These are phyloP conservation scores for Straminergon stramineum DNA, from an alignment of 225 moss, liverwort and hornwort species.

Conservation along the genomic window DNA sequence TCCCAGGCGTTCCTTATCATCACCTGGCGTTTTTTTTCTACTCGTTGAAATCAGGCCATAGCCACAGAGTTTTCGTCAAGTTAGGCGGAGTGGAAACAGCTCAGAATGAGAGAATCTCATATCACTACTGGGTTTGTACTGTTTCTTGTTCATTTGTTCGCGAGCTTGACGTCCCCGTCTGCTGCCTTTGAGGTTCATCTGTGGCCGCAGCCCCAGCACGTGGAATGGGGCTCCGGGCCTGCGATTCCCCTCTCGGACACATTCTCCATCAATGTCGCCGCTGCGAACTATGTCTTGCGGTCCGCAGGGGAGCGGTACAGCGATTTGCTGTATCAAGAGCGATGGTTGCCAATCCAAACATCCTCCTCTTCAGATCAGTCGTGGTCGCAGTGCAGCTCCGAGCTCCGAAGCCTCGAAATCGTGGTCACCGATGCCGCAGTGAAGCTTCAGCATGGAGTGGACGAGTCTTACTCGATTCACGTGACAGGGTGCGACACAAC, in stretches of 20 bases:
- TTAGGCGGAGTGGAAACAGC: not conserved
- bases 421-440: conserved; percentile 22
- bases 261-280: conserved; percentile 18
- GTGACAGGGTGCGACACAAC: conserved; percentile 12
- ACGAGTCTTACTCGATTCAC: conserved; percentile 53
- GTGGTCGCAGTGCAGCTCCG: conserved; percentile 15
- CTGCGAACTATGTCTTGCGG: conserved; percentile 16
- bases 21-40: not conserved
- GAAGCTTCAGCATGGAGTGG: conserved; percentile 62
- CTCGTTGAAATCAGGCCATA: not conserved
- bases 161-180: not conserved
- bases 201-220: conserved; percentile 58
- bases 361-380: not conserved
- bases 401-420: conserved; percentile 25
- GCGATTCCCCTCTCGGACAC: conserved; percentile 27
- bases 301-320: conserved; percentile 32
- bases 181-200: conserved; percentile 30
- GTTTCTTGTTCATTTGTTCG: not conserved
- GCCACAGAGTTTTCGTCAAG: not conserved
- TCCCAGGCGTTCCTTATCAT: not conserved
- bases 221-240: conserved; percentile 32
- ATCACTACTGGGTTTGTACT: not conserved
- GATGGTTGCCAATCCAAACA: conserved; percentile 46
- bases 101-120: conserved; percentile 1
- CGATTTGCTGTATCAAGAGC: conserved; percentile 33